A percentile compares a stretch with the other conserved stretches of the same genome.
Evolutionary conservation across 805 yeast species (phyloP).

Genomic region (Metschnikowia arizonensis): DNA sequence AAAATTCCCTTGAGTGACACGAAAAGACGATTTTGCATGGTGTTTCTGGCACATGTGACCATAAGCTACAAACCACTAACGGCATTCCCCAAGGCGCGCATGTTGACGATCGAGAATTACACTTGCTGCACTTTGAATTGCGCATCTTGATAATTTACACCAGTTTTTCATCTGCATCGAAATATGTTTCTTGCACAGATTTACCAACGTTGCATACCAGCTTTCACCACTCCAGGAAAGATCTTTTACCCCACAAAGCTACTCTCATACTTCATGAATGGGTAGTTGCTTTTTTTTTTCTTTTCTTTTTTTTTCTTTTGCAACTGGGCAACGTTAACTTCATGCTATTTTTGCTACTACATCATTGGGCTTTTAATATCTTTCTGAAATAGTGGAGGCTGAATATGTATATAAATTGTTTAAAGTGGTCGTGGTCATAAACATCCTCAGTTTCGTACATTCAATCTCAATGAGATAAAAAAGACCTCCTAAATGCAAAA

Average conservation of each 20-base stretch:
- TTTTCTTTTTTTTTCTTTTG: too few species aligned
- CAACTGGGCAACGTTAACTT: too few species aligned
- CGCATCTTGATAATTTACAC: neutral
- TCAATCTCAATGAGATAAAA: neutral
- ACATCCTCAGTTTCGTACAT: too few species aligned
- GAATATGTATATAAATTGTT: neutral
- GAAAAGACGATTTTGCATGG: neutral
- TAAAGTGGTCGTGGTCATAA: neutral
- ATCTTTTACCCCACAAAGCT: neutral
- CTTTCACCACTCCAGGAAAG: too few species aligned
- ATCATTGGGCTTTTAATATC: neutral
- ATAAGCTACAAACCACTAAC: neutral
- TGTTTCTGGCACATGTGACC: neutral
- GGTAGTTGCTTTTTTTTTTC: neutral
- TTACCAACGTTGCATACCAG: neutral
- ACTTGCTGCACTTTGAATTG: neutral
- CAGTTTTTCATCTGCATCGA: constrained; percentile 1
- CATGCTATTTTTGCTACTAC: too few species aligned
- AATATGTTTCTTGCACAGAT: neutral
- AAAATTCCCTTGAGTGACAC: neutral
- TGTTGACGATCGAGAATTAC: neutral
- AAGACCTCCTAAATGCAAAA: neutral
- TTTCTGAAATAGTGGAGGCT: neutral
- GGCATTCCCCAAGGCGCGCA: constrained; percentile 1
- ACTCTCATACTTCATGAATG: neutral